Evolutionary conservation across 2,329 filamentous ascomycete species (phyloP), one percentile per base, ranked within the genome.

Genomic region (Cladosporium austrohemisphaericum): DNA sequence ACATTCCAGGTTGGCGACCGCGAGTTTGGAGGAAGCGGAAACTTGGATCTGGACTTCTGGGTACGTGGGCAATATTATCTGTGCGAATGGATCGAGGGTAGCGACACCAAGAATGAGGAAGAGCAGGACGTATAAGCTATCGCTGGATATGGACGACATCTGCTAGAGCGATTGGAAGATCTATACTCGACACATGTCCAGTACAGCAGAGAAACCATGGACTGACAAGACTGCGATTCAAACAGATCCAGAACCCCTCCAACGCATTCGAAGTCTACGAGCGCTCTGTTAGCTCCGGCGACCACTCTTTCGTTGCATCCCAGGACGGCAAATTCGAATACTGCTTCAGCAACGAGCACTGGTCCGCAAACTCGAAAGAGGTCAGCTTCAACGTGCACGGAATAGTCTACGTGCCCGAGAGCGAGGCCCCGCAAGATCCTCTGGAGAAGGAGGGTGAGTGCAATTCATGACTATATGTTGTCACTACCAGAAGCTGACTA

Each of bases 341-440:
- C 82, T 98, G 93, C 82, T 98, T 98, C 76, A 94, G 93, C 73
- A 98, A 98, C 73, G 92, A 97, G 77, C 86, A 93, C 70, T 98
- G 92, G 90, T 88, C 88, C 52, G 90, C 91, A 52, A 89, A 89
- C 70, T 94, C 83, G 68, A 98, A 98, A 75, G 93, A 98, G 71
- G 92, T 98, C 47, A 95, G 89, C 50, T 98, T 98, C 82, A 98
- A 98, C 70, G 93, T 98, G 45, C 93, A 98, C 73, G 93, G 93
- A 61, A 89, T 98, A 58, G 92, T 98, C 66, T 98, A 97, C 72
- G 90, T 98, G 44, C 86, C 88, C 49, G 93, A 97, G 71, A 77
- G 80, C 52, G 92, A 97, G 62, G 79, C 85, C 53, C 81, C 87
- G 22, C 80, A 86, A 60, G 92, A 97, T 65, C 93, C 93, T 16